phyloP scores from a whole-genome alignment of 2,329 filamentous ascomycete species.

The Fusarium sp. region DNA sequence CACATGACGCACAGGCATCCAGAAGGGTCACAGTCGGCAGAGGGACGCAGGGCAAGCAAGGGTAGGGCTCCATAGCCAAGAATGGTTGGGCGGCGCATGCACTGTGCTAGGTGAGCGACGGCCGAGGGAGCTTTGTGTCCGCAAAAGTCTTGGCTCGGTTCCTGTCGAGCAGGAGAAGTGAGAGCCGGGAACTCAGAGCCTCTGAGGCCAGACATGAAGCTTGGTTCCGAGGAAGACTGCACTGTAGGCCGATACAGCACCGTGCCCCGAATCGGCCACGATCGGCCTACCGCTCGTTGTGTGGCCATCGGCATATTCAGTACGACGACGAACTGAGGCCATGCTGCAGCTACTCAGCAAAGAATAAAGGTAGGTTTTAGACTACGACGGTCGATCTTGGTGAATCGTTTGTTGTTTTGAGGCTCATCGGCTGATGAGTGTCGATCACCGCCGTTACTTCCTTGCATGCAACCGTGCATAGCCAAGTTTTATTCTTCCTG shows the following conservation, averaged over 20 bases:
- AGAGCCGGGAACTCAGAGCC: conserved; percentile 11
- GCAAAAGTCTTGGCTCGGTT: conserved; percentile 21
- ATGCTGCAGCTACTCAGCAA: neutral
- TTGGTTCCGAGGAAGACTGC: conserved; percentile 10
- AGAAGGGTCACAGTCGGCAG: conserved; percentile 38
- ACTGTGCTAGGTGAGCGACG: conserved; percentile 27
- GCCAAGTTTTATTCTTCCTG: conserved; percentile 29
- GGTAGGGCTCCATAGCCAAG: conserved; percentile 9
- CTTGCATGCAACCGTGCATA: conserved; percentile 31
- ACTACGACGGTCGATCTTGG: conserved; percentile 34
- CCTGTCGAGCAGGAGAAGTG: conserved; percentile 20
- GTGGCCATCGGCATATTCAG: conserved; percentile 1
- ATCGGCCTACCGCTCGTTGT: conserved; percentile 3
- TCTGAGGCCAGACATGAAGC: conserved; percentile 18
- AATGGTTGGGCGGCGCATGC: conserved; percentile 2
- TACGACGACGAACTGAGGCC: conserved; percentile 14
- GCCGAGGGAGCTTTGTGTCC: conserved; percentile 16
- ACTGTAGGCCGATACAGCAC: conserved; percentile 17
- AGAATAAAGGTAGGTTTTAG: neutral
- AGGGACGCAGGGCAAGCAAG: conserved; percentile 32
- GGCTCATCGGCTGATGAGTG: conserved; percentile 34
- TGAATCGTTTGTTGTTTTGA: conserved; percentile 29
- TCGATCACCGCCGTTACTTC: conserved; percentile 23
- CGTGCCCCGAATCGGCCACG: conserved; percentile 25
- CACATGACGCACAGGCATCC: conserved; percentile 44